Percentiles rank a stretch among this genome's conserved stretches.
Evolutionary conservation across 2,329 filamentous ascomycete genomes (phyloP).

Genomic region (Fusarium sambucinum): DNA sequence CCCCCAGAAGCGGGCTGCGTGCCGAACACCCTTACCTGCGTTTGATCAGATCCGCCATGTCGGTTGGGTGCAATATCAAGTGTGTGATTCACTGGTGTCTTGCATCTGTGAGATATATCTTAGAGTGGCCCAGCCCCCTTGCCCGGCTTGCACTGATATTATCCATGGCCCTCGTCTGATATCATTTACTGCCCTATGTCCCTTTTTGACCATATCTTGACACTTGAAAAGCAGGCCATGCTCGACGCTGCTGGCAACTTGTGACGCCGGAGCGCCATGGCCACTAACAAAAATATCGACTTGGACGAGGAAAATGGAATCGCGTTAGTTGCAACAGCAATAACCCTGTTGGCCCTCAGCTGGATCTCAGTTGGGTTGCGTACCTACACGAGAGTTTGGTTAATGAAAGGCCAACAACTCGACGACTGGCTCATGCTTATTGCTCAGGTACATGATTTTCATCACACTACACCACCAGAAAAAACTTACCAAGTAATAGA

Average conservation of each 20-base stretch:
- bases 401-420: constrained; percentile 60
- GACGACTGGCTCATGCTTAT: constrained; percentile 68
- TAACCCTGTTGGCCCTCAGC: constrained; percentile 55
- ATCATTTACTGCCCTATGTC: constrained; percentile 1
- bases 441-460: constrained; percentile 56
- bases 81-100: constrained; percentile 24
- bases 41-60: constrained; percentile 23
- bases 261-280: constrained; percentile 50
- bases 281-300: constrained; percentile 48
- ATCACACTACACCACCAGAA: not conserved
- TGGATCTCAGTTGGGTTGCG: constrained; percentile 59
- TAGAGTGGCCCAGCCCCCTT: constrained; percentile 17
- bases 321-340: constrained; percentile 53
- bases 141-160: constrained; percentile 3
- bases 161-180: constrained; percentile 6
- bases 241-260: constrained; percentile 28
- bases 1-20: constrained; percentile 18
- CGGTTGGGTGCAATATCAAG: constrained; percentile 12
- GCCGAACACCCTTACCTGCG: constrained; percentile 22
- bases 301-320: constrained; percentile 56
- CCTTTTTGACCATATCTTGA: constrained; percentile 8
- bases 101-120: constrained; percentile 41
- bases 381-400: constrained; percentile 58
- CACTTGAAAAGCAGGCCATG: constrained; percentile 35
- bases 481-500: constrained; percentile 45